Percentiles rank a stretch among this genome's conserved stretches.
phyloP scores from a whole-genome alignment of 225 moss, liverwort and hornwort species.

The Physcomitrellopsis africana region DNA sequence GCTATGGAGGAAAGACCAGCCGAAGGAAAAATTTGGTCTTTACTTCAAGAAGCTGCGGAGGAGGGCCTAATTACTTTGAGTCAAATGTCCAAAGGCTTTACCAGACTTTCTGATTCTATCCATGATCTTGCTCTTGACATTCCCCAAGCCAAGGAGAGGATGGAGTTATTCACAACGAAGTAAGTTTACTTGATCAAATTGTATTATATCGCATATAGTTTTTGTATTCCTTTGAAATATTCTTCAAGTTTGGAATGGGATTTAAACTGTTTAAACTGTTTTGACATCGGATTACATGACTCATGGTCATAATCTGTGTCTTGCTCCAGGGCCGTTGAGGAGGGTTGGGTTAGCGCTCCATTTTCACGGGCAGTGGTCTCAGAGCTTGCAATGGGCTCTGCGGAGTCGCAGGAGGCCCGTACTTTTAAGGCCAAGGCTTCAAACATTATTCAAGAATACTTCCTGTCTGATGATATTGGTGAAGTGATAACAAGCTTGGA shows the following conservation, averaged over 20 bases:
- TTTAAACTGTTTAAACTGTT: no score
- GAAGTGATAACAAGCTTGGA: constrained; percentile 94
- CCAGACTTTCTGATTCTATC: constrained; percentile 78
- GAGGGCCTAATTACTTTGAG: constrained; percentile 96
- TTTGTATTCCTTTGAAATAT: background rate
- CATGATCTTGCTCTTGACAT: constrained; percentile 93
- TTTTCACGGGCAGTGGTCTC: constrained; percentile 57
- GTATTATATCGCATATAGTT: no score
- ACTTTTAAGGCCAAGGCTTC: constrained; percentile 84
- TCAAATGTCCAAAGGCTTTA: constrained; percentile 97
- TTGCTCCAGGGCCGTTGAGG: constrained; percentile 60
- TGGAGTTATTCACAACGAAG: constrained; percentile 63
- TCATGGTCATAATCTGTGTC: constrained; percentile 19
- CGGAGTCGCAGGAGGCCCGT: constrained; percentile 64
- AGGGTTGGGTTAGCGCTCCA: constrained; percentile 85
- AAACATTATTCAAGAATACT: constrained; percentile 92
- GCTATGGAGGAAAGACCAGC: constrained; percentile 93
- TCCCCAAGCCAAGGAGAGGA: constrained; percentile 82
- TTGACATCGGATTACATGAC: background rate
- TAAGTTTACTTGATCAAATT: constrained; percentile 27
- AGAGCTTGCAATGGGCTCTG: constrained; percentile 54
- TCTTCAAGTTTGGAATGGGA: background rate
- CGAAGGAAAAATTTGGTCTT: constrained; percentile 63
- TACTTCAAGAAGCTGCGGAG: constrained; percentile 87
- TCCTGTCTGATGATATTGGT: constrained; percentile 91